phyloP scores from a whole-genome alignment of 345 rosid species.

The Acer campestre region DNA sequence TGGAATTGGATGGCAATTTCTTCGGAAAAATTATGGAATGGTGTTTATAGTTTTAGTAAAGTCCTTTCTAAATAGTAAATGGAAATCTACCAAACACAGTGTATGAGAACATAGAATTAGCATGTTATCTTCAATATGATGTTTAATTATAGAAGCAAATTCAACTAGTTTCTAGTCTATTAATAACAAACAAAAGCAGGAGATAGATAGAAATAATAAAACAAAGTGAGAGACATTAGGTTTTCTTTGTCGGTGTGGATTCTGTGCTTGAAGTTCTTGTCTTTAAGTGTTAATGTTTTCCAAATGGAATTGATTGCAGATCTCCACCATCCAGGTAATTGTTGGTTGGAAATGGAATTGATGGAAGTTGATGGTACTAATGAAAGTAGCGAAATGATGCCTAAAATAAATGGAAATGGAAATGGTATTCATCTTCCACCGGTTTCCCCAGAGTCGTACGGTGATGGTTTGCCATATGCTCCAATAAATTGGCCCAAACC shows the following conservation, averaged over 20 bases:
- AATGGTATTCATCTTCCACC: constrained; percentile 34
- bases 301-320: constrained; percentile 20
- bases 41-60: not conserved
- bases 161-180: not conserved
- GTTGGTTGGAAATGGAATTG: constrained; percentile 30
- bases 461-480: constrained; percentile 73
- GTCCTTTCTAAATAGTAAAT: not conserved
- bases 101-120: not conserved
- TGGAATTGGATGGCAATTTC: not conserved
- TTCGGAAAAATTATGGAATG: not conserved
- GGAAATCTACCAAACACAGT: not conserved
- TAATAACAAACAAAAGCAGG: not conserved
- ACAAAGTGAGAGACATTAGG: not conserved
- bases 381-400: not conserved
- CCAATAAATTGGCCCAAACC: constrained; percentile 66
- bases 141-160: not conserved
- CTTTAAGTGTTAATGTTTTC: constrained; percentile 13
- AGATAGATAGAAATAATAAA: not conserved
- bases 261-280: constrained; percentile 2
- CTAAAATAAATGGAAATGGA: constrained; percentile 2
- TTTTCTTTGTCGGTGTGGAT: not conserved
- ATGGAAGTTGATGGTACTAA: constrained; percentile 34
- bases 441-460: constrained; percentile 48
- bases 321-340: not conserved
- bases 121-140: not conserved